These are phyloP conservation scores for Pisolithus albus DNA, from an alignment of 768 basidiomycete genomes.

Conservation along the genomic window DNA sequence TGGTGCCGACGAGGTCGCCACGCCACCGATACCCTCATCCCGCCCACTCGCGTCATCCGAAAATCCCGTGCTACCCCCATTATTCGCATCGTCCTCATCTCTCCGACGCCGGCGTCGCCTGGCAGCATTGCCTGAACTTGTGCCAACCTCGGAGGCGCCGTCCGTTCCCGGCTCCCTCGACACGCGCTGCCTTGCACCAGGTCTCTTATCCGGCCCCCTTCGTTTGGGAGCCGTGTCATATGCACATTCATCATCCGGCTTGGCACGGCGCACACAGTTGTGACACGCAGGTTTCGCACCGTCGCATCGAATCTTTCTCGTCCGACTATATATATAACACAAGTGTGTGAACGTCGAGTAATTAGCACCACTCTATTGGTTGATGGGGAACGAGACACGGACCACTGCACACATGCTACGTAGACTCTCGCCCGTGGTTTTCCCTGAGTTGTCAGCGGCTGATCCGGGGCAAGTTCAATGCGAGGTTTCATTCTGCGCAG, in stretches of 20 bases:
- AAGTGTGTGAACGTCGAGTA: constrained; percentile 4
- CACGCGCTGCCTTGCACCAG: constrained; percentile 70
- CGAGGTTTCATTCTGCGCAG: constrained; percentile 47
- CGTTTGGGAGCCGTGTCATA: constrained; percentile 73
- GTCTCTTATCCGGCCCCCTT: constrained; percentile 71
- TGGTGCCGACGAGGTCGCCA: not conserved
- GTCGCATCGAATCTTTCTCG: constrained; percentile 76
- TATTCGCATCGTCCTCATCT: not conserved
- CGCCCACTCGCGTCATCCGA: constrained; percentile 2
- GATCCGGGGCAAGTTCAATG: constrained; percentile 66
- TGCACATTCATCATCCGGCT: constrained; percentile 41
- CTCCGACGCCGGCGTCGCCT: not conserved
- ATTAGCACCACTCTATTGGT: not conserved
- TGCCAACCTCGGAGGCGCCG: constrained; percentile 19
- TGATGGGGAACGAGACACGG: constrained; percentile 11
- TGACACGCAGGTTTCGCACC: constrained; percentile 72
- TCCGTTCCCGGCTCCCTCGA: constrained; percentile 36
- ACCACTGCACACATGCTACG: constrained; percentile 79
- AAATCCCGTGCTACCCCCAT: constrained; percentile 1
- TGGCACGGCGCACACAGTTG: constrained; percentile 56
- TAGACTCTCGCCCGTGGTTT: constrained; percentile 68
- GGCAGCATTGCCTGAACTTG: not conserved
- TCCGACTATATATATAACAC: constrained; percentile 42
- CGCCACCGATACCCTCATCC: not conserved
- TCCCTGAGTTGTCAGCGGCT: constrained; percentile 78